Evolutionary conservation across 169 alveolate genomes (phyloP).

Genomic region (Toxoplasma gondii): DNA sequence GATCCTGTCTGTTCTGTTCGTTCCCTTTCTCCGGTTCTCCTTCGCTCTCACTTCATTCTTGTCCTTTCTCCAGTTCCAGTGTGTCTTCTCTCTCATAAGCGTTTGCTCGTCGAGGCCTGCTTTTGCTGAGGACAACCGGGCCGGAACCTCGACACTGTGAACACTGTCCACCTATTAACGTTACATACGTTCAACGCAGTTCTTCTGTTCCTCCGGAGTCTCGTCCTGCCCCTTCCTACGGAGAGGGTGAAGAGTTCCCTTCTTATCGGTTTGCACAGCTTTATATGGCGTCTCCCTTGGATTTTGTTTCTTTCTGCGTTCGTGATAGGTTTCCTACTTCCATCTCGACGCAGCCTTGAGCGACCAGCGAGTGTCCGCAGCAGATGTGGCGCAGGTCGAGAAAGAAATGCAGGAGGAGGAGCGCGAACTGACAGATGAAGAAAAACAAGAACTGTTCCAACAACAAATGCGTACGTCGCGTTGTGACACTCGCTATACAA

Average conservation of each 20-base stretch:
- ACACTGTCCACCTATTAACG: no score
- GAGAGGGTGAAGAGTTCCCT: neutral
- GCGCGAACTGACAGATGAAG: neutral
- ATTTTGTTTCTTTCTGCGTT: no score
- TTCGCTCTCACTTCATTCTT: neutral
- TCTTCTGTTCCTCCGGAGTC: neutral
- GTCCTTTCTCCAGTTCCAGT: no score
- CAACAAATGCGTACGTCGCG: neutral
- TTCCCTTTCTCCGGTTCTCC: neutral
- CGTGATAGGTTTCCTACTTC: neutral
- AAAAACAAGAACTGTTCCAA: neutral
- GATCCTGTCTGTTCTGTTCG: neutral
- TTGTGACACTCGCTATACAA: neutral
- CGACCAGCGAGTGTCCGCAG: neutral
- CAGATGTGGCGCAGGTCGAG: neutral
- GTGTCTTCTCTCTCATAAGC: no score
- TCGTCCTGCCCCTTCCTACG: neutral
- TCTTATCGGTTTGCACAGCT: no score
- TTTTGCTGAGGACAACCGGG: no score
- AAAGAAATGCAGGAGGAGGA: neutral
- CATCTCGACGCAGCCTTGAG: neutral
- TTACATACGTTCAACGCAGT: neutral
- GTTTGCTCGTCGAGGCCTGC: no score
- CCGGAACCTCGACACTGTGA: no score
- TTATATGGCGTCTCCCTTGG: no score